phyloP scores from a whole-genome alignment of 1,284 basidiomycete genomes.

The Exobasidium rhododendri region DNA sequence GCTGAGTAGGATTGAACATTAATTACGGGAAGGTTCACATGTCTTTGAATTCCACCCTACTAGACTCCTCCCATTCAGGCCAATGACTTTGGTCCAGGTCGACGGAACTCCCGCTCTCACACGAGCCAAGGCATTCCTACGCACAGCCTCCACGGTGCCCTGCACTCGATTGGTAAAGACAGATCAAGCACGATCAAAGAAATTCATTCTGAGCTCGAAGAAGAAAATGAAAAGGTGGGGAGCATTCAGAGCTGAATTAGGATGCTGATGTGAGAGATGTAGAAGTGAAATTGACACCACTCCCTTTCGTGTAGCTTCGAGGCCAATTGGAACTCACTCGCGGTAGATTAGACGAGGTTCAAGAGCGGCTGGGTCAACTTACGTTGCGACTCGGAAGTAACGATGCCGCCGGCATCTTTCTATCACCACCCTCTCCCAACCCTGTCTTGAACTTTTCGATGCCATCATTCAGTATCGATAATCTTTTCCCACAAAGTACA shows the following conservation, averaged over 20 bases:
- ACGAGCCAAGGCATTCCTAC: slow-evolving; percentile 5
- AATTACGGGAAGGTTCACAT: no score
- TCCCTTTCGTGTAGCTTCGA: background rate
- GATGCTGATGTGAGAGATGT: background rate
- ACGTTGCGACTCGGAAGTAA: background rate
- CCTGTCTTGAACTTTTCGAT: background rate
- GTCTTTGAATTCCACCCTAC: background rate
- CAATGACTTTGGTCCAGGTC: background rate
- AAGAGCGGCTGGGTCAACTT: background rate
- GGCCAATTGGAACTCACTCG: background rate
- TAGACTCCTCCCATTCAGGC: background rate
- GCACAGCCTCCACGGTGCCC: background rate
- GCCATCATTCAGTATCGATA: background rate
- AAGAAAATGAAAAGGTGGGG: background rate
- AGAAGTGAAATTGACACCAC: background rate
- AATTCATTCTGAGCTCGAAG: background rate
- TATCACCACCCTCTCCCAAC: background rate
- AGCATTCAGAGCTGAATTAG: no score
- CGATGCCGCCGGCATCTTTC: background rate
- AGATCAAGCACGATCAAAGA: background rate
- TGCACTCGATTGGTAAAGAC: background rate
- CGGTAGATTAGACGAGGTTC: background rate
- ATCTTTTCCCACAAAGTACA: background rate
- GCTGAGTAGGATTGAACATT: background rate
- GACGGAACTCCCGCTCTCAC: background rate